phyloP scores from a whole-genome alignment of 2,329 filamentous ascomycete genomes.

The Canariomyces notabilis region DNA sequence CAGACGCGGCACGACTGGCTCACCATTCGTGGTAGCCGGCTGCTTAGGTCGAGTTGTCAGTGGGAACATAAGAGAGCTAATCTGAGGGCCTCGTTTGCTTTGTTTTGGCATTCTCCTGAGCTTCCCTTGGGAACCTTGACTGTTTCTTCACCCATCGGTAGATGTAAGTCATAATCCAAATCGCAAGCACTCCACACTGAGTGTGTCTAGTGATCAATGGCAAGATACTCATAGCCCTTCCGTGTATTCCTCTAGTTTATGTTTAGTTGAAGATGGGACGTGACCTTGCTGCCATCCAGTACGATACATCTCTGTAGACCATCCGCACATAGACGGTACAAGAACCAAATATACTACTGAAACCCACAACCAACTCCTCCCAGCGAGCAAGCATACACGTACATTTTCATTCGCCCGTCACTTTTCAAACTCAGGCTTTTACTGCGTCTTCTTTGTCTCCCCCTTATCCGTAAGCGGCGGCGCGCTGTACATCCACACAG shows the following conservation, averaged over 20 bases:
- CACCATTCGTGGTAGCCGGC: slow-evolving; percentile 11
- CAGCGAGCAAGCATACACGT: slow-evolving; percentile 1
- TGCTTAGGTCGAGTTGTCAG: slow-evolving; percentile 30
- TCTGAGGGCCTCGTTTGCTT: slow-evolving; percentile 32
- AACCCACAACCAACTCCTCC: neutral
- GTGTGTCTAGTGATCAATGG: neutral
- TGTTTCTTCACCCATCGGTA: slow-evolving; percentile 1
- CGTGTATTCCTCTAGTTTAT: neutral
- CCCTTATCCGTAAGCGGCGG: slow-evolving; percentile 37
- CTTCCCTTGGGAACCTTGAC: slow-evolving; percentile 1
- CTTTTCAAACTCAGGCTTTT: neutral
- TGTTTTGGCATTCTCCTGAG: slow-evolving; percentile 5
- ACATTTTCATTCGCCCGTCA: neutral
- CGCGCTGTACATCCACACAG: slow-evolving; percentile 75
- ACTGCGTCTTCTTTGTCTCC: slow-evolving; percentile 45
- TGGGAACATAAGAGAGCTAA: slow-evolving; percentile 40
- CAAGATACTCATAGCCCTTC: neutral
- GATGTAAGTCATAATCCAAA: neutral
- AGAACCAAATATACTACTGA: neutral
- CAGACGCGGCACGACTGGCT: slow-evolving; percentile 21
- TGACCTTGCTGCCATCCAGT: slow-evolving; percentile 9
- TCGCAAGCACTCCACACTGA: neutral
- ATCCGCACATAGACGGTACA: slow-evolving; percentile 5
- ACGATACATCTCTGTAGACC: slow-evolving; percentile 3
- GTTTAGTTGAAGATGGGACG: slow-evolving; percentile 4